These are phyloP conservation scores for Globisporangium emineosum DNA, from an alignment of 352 stramenopile genomes.

Conservation along the genomic window DNA sequence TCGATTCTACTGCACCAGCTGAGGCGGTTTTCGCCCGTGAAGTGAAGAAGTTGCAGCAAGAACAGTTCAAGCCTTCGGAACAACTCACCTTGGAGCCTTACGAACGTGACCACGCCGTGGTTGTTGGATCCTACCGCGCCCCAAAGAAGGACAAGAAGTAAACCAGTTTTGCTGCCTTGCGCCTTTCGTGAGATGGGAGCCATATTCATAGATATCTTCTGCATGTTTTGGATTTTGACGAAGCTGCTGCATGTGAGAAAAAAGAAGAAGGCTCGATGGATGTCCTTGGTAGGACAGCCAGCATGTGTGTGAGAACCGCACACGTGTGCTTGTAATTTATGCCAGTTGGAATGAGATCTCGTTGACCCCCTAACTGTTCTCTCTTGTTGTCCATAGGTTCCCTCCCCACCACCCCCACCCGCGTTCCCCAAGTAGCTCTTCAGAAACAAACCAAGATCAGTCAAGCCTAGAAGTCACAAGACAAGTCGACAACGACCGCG, in stretches of 20 bases:
- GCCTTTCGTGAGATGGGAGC: too few species aligned
- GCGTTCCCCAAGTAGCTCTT: conserved; percentile 16
- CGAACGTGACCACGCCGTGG: conserved; percentile 98
- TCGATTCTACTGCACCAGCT: conserved; percentile 97
- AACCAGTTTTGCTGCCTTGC: conserved; percentile 18
- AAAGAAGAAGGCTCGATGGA: background rate
- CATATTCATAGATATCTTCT: conserved; percentile 23
- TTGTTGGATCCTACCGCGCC: conserved; percentile 96
- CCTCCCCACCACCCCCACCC: conserved; percentile 20
- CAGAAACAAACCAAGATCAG: background rate
- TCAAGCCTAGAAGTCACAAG: background rate
- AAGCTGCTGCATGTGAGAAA: background rate
- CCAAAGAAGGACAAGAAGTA: conserved; percentile 94
- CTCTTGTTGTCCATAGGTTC: conserved; percentile 29
- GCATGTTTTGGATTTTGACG: too few species aligned
- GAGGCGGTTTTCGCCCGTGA: conserved; percentile 97
- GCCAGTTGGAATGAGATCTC: conserved; percentile 19
- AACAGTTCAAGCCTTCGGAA: conserved; percentile 99
- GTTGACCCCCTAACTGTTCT: conserved; percentile 8
- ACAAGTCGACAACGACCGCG: background rate
- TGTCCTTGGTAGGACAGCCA: too few species aligned
- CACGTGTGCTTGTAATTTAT: conserved; percentile 23
- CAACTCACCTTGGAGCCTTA: conserved; percentile 99
- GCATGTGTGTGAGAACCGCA: conserved; percentile 2
- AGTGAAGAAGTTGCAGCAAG: conserved; percentile 97